These are phyloP conservation scores for Pyropia yezoensis DNA, from an alignment of 23 red algal species.

Conservation along the genomic window DNA sequence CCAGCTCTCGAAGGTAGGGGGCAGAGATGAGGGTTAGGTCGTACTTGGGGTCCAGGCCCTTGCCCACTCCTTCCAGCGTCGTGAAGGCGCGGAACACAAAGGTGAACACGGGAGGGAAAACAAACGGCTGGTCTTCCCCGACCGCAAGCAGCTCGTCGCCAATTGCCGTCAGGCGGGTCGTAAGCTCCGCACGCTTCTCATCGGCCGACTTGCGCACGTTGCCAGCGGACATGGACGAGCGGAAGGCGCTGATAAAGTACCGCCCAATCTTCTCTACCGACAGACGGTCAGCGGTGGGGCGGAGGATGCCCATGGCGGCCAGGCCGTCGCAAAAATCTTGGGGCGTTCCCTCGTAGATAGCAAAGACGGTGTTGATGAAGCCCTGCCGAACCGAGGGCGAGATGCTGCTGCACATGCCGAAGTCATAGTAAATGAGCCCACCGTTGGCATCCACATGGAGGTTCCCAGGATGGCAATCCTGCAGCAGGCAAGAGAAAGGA, in stretches of 20 bases:
- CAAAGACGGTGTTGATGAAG: constrained; percentile 69
- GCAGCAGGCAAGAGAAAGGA: too few species aligned
- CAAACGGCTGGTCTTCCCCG: constrained; percentile 75
- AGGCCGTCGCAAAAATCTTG: constrained; percentile 64
- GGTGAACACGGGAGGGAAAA: constrained; percentile 81
- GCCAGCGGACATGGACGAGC: constrained; percentile 22
- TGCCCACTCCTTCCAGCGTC: constrained; percentile 77
- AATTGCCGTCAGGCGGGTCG: constrained; percentile 45
- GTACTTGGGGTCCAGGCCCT: constrained; percentile 61
- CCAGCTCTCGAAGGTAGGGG: constrained; percentile 77
- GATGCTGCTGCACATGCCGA: constrained; percentile 80
- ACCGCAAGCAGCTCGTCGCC: constrained; percentile 75
- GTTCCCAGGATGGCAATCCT: constrained; percentile 90
- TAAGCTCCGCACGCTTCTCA: constrained; percentile 33
- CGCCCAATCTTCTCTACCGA: constrained; percentile 74
- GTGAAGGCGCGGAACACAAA: constrained; percentile 94
- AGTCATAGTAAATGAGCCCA: constrained; percentile 89
- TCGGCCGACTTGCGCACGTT: constrained; percentile 40
- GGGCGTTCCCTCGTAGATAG: constrained; percentile 60
- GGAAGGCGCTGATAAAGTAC: constrained; percentile 70
- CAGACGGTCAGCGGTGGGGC: constrained; percentile 46
- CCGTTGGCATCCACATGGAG: constrained; percentile 60
- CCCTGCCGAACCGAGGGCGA: constrained; percentile 42
- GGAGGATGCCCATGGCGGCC: constrained; percentile 65
- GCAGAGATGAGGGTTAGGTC: constrained; percentile 74